phyloP scores from a whole-genome alignment of 2,329 filamentous ascomycete genomes.

The Fusarium poae region DNA sequence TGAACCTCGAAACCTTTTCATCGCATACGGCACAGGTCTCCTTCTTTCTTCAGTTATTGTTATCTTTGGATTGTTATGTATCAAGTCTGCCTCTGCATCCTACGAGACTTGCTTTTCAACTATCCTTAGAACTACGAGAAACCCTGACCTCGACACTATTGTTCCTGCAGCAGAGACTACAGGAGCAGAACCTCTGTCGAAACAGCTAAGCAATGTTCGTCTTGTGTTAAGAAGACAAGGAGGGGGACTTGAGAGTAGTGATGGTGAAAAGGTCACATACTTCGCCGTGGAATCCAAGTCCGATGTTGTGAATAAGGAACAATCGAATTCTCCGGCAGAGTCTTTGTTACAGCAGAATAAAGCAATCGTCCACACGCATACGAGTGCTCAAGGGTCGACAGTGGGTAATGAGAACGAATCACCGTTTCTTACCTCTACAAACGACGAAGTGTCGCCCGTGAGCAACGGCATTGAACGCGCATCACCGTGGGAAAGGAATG shows the following conservation, averaged over 20 bases:
- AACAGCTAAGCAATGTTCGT: background rate
- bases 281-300: background rate
- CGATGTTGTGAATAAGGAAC: accelerated
- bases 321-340: background rate
- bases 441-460: too few species aligned
- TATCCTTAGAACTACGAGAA: constrained; percentile 20
- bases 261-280: background rate
- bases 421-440: too few species aligned
- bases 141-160: constrained; percentile 12
- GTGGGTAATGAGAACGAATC: accelerated
- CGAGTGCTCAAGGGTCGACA: background rate
- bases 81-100: constrained; percentile 2
- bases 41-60: background rate
- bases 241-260: accelerated
- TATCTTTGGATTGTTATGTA: background rate
- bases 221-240: background rate
- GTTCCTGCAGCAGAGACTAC: background rate
- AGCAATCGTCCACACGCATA: accelerated
- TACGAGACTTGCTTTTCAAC: constrained; percentile 22
- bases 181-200: constrained; percentile 23
- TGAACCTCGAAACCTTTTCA: constrained; percentile 20
- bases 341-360: background rate
- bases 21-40: background rate
- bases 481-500: background rate
- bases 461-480: too few species aligned